Evolutionary conservation across 108 stramenopile species (phyloP), one percentile per base, ranked within the genome.

Genomic region (Pseudonitzschia delicatissima): DNA sequence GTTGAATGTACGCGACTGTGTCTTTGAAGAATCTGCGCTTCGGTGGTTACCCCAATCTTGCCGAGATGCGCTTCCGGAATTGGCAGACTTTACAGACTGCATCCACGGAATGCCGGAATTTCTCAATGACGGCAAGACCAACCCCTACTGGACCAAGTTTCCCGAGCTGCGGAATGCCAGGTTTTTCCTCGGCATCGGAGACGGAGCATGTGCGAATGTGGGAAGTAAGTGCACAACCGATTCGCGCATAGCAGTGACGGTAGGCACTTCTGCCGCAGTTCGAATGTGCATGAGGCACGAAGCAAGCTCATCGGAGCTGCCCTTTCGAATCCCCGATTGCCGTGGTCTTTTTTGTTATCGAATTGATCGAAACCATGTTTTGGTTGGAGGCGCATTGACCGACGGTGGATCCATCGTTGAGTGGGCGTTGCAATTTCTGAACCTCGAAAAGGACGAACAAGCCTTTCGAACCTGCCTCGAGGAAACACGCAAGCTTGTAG

Each of bases 151-250:
- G 71, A 61, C 71, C 9, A 53, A 76, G 44, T 94, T 87, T 86
- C 87, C 87, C 23, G 87, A 89, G 44, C 47, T 91, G 34, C 72
- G 82, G 23, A 5, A 44, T 5, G 23, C 77, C 51, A 50, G 39
- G 23, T 55, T 87, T 13, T 87, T 84, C 66, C 51, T 83, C 29
- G 92, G 92, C n/a, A 50, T 88, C 53, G 92, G 87, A 4, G 92
- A 94, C 61, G 92, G 92, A 9, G 92, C 88, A 21, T 87, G 87
- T 65, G 92, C 92, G 42, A 94, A 94, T 64, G 69, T 90, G 64
- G 92, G 92, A 15, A 83, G 82, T 64, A 90, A 90, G 63, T 90
- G 89, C 49, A 63, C 69, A 36, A 52, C 65, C 5, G 31, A 62
- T 3, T 47, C 60, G 34, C 89, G 90, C 34, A 87, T 94, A 17